Evolutionary conservation across 2,329 filamentous ascomycete genomes (phyloP).

Genomic region (Fusarium globosum): DNA sequence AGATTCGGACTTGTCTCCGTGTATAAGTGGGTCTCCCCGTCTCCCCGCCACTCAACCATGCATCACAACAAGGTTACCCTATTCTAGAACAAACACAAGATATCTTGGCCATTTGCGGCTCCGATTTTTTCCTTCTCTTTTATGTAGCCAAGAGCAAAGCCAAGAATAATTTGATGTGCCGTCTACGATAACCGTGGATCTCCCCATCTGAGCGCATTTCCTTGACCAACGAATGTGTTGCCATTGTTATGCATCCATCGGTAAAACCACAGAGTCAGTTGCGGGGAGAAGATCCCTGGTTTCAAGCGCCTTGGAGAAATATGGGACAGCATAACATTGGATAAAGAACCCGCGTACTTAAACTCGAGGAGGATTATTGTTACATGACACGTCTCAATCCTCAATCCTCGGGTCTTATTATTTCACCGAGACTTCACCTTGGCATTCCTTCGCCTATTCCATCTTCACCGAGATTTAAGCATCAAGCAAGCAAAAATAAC

Average conservation of each 20-base stretch:
- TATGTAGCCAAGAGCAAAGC: background rate
- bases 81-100: background rate
- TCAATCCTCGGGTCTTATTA: background rate
- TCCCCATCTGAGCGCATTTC: background rate
- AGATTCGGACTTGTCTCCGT: background rate
- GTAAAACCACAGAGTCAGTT: too few species aligned
- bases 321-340: too few species aligned
- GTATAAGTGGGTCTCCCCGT: background rate
- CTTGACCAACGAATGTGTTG: background rate
- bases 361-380: rapidly evolving
- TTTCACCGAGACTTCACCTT: background rate
- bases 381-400: background rate
- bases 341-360: background rate
- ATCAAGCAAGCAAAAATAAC: background rate
- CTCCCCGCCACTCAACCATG: background rate
- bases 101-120: background rate
- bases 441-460: background rate
- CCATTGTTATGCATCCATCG: rapidly evolving
- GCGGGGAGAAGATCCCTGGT: too few species aligned
- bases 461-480: background rate
- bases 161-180: background rate
- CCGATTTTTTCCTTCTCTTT: background rate
- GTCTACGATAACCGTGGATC: background rate
- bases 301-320: background rate
- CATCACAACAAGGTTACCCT: background rate